Conservation (phyloP, 345 rosid species). For the Heritiera fomes region DNA sequence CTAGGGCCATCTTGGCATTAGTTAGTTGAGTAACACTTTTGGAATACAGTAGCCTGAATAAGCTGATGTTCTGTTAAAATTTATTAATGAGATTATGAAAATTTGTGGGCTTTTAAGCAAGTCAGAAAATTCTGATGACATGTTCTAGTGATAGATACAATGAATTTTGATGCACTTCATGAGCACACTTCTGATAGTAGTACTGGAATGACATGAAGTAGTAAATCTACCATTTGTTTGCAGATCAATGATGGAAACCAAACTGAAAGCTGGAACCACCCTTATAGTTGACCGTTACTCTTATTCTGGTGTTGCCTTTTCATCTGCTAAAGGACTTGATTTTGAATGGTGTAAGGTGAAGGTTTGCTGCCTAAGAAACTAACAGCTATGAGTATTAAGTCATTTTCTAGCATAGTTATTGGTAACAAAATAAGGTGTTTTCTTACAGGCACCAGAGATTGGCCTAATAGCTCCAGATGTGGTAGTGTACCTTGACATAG, state of each 20-base stretch:
- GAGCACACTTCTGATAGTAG: background rate
- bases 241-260: constrained; percentile 82
- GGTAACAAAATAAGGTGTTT: background rate
- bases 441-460: constrained; percentile 63
- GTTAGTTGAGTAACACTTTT: background rate
- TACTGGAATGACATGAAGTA: background rate
- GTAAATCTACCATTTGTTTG: constrained; percentile 22
- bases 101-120: no score
- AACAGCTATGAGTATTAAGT: background rate
- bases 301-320: constrained; percentile 91
- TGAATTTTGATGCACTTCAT: background rate
- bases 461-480: constrained; percentile 85
- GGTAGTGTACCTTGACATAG: constrained; percentile 70
- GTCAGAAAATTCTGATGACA: background rate
- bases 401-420: background rate
- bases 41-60: background rate
- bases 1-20: background rate
- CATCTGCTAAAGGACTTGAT: constrained; percentile 88
- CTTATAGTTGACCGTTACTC: constrained; percentile 89
- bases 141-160: background rate
- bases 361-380: background rate
- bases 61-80: background rate
- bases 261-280: constrained; percentile 70
- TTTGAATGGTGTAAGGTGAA: constrained; percentile 87
- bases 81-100: background rate